Conservation (phyloP, 768 basidiomycete genomes). For the Phylloporus arenicola region DNA sequence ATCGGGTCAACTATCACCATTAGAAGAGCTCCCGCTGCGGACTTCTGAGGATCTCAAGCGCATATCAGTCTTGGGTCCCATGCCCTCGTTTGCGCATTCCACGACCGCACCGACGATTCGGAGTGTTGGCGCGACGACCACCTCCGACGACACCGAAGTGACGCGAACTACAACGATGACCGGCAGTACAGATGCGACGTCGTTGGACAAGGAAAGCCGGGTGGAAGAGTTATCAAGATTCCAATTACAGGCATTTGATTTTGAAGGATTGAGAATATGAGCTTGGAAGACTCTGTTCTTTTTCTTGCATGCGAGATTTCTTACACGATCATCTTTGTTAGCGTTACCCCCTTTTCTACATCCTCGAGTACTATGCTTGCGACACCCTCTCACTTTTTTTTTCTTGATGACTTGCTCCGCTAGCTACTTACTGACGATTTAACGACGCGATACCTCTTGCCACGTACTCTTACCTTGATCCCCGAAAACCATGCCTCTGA, state of each 20-base stretch:
- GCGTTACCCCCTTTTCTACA: conserved; percentile 8
- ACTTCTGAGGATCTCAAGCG: conserved; percentile 17
- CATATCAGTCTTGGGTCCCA: conserved; percentile 27
- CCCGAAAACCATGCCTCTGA: not conserved
- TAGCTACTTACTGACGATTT: conserved; percentile 1
- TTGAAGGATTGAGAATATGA: conserved; percentile 15
- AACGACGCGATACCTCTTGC: conserved; percentile 11
- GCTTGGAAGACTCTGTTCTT: not conserved
- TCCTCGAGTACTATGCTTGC: conserved; percentile 4
- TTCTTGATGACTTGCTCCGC: conserved; percentile 1
- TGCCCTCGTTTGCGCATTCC: conserved; percentile 30
- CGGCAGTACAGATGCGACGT: conserved; percentile 8
- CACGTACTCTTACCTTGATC: not conserved
- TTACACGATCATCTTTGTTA: not conserved
- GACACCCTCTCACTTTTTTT: conserved; percentile 2
- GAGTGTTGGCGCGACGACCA: conserved; percentile 29
- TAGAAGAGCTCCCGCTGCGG: conserved; percentile 18
- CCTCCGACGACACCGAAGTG: conserved; percentile 27
- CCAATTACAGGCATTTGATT: conserved; percentile 18
- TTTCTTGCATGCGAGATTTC: conserved; percentile 1
- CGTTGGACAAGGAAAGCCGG: conserved; percentile 6
- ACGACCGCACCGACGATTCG: conserved; percentile 27
- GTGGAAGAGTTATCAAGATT: conserved; percentile 11
- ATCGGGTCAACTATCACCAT: conserved; percentile 17
- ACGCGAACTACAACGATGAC: conserved; percentile 23